Evolutionary conservation across 1,284 basidiomycete genomes (phyloP), one percentile per base, ranked within the genome.

Genomic region (Grifola frondosa): DNA sequence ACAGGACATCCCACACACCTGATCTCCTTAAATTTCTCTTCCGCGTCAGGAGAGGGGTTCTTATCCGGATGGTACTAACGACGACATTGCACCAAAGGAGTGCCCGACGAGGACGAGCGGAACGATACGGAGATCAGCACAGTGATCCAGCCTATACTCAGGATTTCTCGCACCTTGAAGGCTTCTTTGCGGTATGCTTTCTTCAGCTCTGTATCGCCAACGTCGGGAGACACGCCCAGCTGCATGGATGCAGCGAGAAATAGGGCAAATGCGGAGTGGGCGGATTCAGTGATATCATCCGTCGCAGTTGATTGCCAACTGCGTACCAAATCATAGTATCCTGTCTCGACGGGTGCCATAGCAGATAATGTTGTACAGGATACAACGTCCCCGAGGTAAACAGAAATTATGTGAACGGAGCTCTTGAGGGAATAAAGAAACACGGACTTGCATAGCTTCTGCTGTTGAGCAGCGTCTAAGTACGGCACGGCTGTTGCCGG

Each of bases 101-200:
- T 29, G 19, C 13, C 5, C 10, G 23, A 20, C 19, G 32, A 16
- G 20, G 16, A 21, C 7, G 26, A 28, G 11, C n/a, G 5, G 26
- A 25, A 30, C n/a, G 17, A 22, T 30, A n/a, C n/a, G n/a, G n/a
- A n/a, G n/a, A n/a, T n/a, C n/a, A n/a, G n/a, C n/a, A n/a, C n/a
- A n/a, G 1, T 21, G 24, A 28, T 23, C 37, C 16, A 30, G 30
- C 12, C 31, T 24, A 17, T 17, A 29, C n/a, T 10, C 13, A 24
- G 4, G 25, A 24, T 19, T 24, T 17, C 10, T 16, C 25, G 12
- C 15, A 30, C 92, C 77, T 91, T 90, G 77, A 98, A 95, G 17
- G 96, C 95, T 51, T 89, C 85, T 67, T 91, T 97, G 52, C 96
- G 77, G 68, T 98, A 98, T 1, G 91, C 93, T 71, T 95, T 97